phyloP scores from a whole-genome alignment of 23 red algal genomes.

The Pyropia haitanensis region DNA sequence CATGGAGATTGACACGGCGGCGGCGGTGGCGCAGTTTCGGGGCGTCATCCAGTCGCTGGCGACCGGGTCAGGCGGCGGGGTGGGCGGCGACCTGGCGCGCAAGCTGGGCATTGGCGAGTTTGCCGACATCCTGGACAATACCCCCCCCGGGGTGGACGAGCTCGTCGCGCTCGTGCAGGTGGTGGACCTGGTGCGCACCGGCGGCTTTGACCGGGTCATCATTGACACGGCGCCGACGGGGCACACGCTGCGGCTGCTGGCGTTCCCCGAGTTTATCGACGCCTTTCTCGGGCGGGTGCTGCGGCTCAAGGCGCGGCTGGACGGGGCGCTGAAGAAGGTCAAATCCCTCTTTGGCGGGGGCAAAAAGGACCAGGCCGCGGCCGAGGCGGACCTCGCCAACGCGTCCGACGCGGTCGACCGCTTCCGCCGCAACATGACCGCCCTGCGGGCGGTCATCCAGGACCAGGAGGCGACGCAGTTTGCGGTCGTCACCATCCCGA shows the following conservation, averaged over 20 bases:
- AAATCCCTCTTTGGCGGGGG: conserved; percentile 26
- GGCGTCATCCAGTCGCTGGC: conserved; percentile 36
- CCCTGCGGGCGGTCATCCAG: conserved; percentile 47
- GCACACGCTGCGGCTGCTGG: conserved; percentile 83
- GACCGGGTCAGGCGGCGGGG: conserved; percentile 28
- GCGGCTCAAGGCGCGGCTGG: conserved; percentile 66
- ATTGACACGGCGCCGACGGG: conserved; percentile 97
- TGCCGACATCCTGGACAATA: conserved; percentile 75
- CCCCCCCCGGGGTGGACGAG: conserved; percentile 94
- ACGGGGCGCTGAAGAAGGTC: conserved; percentile 49
- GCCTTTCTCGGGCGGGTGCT: conserved; percentile 76
- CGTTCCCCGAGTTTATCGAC: conserved; percentile 93
- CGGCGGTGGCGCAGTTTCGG: conserved; percentile 73
- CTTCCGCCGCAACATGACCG: conserved; percentile 50
- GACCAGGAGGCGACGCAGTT: conserved; percentile 66
- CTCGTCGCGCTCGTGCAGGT: conserved; percentile 85
- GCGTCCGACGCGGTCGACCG: conserved; percentile 29
- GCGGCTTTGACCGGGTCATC: conserved; percentile 77
- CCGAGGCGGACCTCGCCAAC: conserved; percentile 27
- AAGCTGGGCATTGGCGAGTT: conserved; percentile 89
- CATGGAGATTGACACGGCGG: conserved; percentile 87
- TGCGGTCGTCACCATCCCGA: conserved; percentile 73
- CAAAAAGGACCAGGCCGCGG: conserved; percentile 12
- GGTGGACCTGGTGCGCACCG: conserved; percentile 61
- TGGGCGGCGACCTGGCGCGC: conserved; percentile 56